Base-by-base conservation (phyloP, 2,329 filamentous ascomycete species). In the Macrophomina phaseolina region DNA sequence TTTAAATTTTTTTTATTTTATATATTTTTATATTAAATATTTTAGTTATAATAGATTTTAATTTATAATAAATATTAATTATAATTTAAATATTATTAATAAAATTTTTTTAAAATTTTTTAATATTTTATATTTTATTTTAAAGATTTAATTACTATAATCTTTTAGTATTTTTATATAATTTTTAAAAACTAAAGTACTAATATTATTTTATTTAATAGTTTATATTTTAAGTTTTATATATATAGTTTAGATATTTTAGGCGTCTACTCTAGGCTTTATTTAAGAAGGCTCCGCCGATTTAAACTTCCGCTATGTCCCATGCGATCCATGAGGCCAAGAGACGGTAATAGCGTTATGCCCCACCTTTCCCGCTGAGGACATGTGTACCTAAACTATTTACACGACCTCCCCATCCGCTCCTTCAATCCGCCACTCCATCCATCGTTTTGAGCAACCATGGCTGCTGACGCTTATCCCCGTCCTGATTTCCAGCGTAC, bases 401-500 rank as follows among this genome's bases (percentile, higher is more conserved):
- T 45, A 30, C 8, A 42, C 42, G 23, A 23, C 23, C 23, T 23
- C 23, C 23, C 23, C 23, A 23, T 23, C 23, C 23, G 23, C 23
- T 23, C 14, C 36, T 32, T 42, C 36, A 23, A 14, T 36, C 32
- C 18, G 32, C 42, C 53, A 14, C n/a, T 5, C 30, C 9, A 14
- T 40, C 9, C 9, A 32, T 38, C 28, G 9, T 55, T 38, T 8
- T 38, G 9, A 38, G 11, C 7, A 16, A 23, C 8, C 11, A 55
- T 55, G 52, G 34, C 52, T 40, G 8, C 52, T 23, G 16, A 38
- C 34, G 30, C 67, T 67, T 90, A 91, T 70, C 89, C 89, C 30
- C 86, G 89, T 65, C 88, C 89, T 0, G 88, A 91, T 77, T 90
- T 90, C 75, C 74, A 84, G 64, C 87, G 88, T 65, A 76, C 79